phyloP scores from a whole-genome alignment of 768 basidiomycete species.

The Russula vinacea region DNA sequence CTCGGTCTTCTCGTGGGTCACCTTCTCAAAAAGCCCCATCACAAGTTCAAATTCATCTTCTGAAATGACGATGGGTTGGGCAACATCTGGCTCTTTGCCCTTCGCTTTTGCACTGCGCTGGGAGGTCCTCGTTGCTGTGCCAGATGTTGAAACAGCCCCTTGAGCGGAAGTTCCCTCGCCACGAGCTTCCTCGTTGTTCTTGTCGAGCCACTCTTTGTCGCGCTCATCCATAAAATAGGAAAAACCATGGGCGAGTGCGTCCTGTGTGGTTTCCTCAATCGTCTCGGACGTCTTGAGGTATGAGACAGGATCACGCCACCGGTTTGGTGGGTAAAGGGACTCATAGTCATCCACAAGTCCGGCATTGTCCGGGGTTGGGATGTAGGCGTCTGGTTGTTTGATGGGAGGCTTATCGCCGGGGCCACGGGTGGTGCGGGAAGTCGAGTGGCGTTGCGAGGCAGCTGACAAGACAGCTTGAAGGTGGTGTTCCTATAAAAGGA shows the following conservation, averaged over 20 bases:
- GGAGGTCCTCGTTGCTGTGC: slow-evolving; percentile 53
- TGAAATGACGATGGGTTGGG: slow-evolving; percentile 61
- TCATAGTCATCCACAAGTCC: slow-evolving; percentile 76
- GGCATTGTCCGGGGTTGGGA: slow-evolving; percentile 90
- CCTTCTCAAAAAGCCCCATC: slow-evolving; percentile 91
- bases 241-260: slow-evolving; percentile 68
- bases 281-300: slow-evolving; percentile 83
- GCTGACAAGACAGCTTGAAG: slow-evolving; percentile 56
- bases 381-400: slow-evolving; percentile 59
- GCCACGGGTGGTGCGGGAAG: slow-evolving; percentile 40
- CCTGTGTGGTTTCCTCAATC: slow-evolving; percentile 68
- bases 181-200: slow-evolving; percentile 81
- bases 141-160: slow-evolving; percentile 56
- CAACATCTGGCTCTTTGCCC: slow-evolving; percentile 76
- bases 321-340: slow-evolving; percentile 62
- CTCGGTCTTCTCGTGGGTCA: slow-evolving; percentile 85
- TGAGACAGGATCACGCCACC: slow-evolving; percentile 73
- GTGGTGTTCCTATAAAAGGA: slow-evolving; percentile 50
- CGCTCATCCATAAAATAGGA: slow-evolving; percentile 95
- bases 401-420: slow-evolving; percentile 38
- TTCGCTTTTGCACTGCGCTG: slow-evolving; percentile 72
- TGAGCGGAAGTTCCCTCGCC: slow-evolving; percentile 83
- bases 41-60: slow-evolving; percentile 95
- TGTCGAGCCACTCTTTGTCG: slow-evolving; percentile 91
- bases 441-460: slow-evolving; percentile 48